Evolutionary conservation across 768 basidiomycete species (phyloP), one percentile per base, ranked within the genome.

Genomic region (Termitomyces sp.): DNA sequence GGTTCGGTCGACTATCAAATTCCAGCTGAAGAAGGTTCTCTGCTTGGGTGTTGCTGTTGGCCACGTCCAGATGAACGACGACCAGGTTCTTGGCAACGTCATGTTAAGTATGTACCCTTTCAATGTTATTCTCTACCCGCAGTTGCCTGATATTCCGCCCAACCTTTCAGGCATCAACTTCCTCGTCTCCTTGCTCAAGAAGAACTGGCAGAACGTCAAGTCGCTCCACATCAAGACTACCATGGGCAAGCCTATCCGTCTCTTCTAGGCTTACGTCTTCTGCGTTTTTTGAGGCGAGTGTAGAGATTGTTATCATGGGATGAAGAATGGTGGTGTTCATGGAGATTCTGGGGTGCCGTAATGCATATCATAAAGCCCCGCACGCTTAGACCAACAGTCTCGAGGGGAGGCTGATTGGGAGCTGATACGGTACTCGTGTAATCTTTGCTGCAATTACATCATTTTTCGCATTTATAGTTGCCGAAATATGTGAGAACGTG

Each of bases 141-240:
- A 12, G 41, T 20, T 47, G 4, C 24, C 12, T 13, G 5, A 58
- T 3, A 14, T 61, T 59, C 64, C 54, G 6, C n/a, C n/a, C 39
- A 8, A 39, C 18, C 24, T 27, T n/a, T 37, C 46, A 93, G 92
- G 92, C 76, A 96, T 98, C 84, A 99, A 99, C 87, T 99, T 99
- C 86, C 84, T 99, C 68, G 94, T 99, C 69, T 98, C 97, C 20
- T 79, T 99, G 60, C 86, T 99, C 72, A 98, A 98, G 86, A 99
- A 99, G 85, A 92, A 96, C 80, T 93, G 94, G 94, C 97, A 98
- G 76, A 99, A 98, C 78, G 89, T 98, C 80, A 94, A 94, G 80
- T 96, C 94, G 53, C 81, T 98, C 63, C 94, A 98, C 83, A 87
- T 99, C 82, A 99, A 99, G 84, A 86, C 87, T 68, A 94, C 96